Conservation (phyloP, 495 filamentous ascomycete genomes). For the Cercophora samala region DNA sequence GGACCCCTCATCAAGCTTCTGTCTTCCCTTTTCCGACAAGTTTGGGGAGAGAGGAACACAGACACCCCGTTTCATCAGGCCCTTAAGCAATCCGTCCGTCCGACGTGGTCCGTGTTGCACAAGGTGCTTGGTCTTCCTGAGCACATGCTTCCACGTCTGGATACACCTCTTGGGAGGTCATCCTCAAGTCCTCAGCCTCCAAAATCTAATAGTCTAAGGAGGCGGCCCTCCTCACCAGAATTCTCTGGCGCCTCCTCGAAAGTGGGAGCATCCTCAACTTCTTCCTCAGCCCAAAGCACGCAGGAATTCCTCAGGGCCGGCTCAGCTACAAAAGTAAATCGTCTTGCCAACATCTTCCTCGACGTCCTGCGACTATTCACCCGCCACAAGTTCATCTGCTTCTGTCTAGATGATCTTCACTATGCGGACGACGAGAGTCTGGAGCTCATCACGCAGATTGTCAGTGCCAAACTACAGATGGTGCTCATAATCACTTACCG, state of each 20-base stretch:
- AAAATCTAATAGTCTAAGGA: conserved; percentile 26
- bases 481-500: conserved; percentile 69
- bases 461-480: conserved; percentile 68
- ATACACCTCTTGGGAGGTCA: conserved; percentile 22
- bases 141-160: conserved; percentile 54
- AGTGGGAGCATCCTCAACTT: conserved; percentile 16
- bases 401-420: conserved; percentile 83
- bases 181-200: conserved; percentile 24
- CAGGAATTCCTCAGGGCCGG: conserved; percentile 70
- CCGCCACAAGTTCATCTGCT: conserved; percentile 72
- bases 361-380: conserved; percentile 79
- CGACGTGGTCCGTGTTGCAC: conserved; percentile 75
- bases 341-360: conserved; percentile 77
- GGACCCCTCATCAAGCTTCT: conserved; percentile 76
- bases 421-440: conserved; percentile 82
- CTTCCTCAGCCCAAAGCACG: conserved; percentile 48
- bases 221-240: conserved; percentile 45
- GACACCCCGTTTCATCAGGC: conserved; percentile 76
- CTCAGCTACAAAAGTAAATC: conserved; percentile 67
- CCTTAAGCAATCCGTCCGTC: conserved; percentile 67
- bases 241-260: conserved; percentile 24
- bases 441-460: conserved; percentile 72
- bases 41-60: conserved; percentile 85
- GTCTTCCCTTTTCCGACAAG: conserved; percentile 81
- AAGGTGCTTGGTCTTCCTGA: conserved; percentile 76